Conservation (phyloP, 148 eudicot species). For the Heliosperma pusillum region DNA sequence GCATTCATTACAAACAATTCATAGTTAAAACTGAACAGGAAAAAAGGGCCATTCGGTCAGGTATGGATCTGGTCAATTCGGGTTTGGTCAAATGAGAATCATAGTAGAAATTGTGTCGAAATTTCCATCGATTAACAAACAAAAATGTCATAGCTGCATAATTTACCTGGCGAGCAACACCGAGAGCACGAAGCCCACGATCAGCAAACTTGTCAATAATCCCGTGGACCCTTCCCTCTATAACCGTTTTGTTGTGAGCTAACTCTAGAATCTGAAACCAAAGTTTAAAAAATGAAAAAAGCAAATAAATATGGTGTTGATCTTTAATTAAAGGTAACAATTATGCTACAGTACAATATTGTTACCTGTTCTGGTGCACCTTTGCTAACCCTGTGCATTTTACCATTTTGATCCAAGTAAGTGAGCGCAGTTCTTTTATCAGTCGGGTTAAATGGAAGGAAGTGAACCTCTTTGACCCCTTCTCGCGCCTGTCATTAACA, state of each 20-base stretch:
- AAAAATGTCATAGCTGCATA: too few species aligned
- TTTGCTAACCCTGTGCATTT: conserved; percentile 76
- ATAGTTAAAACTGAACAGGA: too few species aligned
- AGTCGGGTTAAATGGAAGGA: conserved; percentile 82
- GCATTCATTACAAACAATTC: neutral
- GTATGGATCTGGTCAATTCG: too few species aligned
- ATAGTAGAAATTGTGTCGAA: too few species aligned
- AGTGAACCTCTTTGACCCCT: conserved; percentile 70
- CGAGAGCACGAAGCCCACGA: conserved; percentile 86
- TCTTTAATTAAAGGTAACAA: too few species aligned
- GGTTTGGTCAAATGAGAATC: too few species aligned
- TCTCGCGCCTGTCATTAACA: conserved; percentile 47
- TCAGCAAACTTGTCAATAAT: conserved; percentile 67
- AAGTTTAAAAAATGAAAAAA: neutral
- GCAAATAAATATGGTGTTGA: neutral
- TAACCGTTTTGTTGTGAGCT: conserved; percentile 45
- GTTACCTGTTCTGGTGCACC: conserved; percentile 85
- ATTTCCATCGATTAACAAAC: too few species aligned
- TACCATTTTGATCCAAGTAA: conserved; percentile 50
- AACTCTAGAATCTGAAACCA: conserved; percentile 58
- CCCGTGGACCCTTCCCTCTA: conserved; percentile 51
- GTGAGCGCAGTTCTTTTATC: conserved; percentile 78
- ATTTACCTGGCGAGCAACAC: conserved; percentile 68
- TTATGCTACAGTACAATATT: neutral
- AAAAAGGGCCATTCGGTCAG: too few species aligned